Conservation (phyloP, 352 stramenopile genomes). For the Globisporangium cystogenes region DNA sequence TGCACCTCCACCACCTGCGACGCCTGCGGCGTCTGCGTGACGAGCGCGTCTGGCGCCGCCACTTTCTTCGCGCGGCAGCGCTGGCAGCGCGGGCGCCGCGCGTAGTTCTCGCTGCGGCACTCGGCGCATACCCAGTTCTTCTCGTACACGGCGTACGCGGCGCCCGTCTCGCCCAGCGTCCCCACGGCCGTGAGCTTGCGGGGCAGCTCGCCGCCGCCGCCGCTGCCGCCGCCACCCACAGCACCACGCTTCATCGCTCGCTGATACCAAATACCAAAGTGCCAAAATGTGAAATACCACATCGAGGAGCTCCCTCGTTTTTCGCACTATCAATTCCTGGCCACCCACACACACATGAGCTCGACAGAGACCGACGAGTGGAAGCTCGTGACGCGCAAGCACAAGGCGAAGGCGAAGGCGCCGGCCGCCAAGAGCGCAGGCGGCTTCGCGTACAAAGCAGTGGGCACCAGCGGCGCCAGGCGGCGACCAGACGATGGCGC, state of each 20-base stretch:
- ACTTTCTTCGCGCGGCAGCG: slow-evolving; percentile 81
- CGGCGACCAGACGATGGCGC: background rate
- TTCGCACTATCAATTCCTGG: background rate
- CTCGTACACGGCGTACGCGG: slow-evolving; percentile 87
- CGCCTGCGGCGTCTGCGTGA: slow-evolving; percentile 39
- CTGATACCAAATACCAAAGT: background rate
- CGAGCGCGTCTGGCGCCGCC: slow-evolving; percentile 43
- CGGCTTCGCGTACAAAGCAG: slow-evolving; percentile 7
- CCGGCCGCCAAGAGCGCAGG: background rate
- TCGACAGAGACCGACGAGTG: slow-evolving; percentile 7
- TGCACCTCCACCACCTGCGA: slow-evolving; percentile 7
- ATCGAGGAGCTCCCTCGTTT: background rate
- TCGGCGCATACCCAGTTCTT: slow-evolving; percentile 86
- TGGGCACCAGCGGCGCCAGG: background rate
- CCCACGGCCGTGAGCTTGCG: slow-evolving; percentile 70
- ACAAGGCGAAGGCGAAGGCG: background rate
- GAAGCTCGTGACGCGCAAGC: slow-evolving; percentile 11
- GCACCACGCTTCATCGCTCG: slow-evolving; percentile 11
- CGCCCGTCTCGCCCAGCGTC: slow-evolving; percentile 76
- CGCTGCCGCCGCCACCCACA: background rate
- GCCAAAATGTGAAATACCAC: background rate
- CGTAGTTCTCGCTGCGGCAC: slow-evolving; percentile 87
- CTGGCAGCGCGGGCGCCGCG: slow-evolving; percentile 61
- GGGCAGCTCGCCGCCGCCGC: slow-evolving; percentile 24
- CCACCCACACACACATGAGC: background rate